Evolutionary conservation across 2,329 filamentous ascomycete genomes (phyloP).

Genomic region (Colletotrichum sp.): DNA sequence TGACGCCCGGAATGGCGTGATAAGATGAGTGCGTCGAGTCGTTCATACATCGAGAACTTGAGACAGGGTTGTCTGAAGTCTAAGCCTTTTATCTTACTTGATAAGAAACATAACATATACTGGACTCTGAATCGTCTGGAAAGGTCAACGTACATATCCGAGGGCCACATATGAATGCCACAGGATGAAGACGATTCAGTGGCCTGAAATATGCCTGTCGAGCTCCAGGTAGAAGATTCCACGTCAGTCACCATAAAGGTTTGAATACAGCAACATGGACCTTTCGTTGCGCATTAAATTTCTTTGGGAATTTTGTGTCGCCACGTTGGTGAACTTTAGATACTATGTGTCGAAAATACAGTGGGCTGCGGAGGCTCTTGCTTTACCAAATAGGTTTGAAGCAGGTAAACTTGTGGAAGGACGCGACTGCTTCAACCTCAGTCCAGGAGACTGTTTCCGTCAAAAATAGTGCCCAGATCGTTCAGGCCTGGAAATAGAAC

Average conservation of each 20-base stretch:
- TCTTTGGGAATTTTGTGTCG: not conserved
- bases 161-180: not conserved
- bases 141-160: not conserved
- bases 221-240: not conserved
- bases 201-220: not conserved
- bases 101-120: not conserved
- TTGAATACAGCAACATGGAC: not conserved
- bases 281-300: not conserved
- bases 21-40: not conserved
- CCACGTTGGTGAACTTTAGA: not conserved
- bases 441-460: not conserved
- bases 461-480: not conserved
- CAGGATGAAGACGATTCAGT: not conserved
- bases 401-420: not conserved
- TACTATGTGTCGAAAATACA: not conserved
- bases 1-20: accelerated
- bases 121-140: not conserved
- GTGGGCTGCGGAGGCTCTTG: not conserved
- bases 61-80: not conserved
- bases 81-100: not conserved
- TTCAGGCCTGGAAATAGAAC: not conserved
- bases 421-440: not conserved
- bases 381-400: not conserved
- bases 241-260: not conserved
- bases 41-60: not conserved